Base-by-base conservation (phyloP, 2,329 filamentous ascomycete species). In the Coniella vitis region DNA sequence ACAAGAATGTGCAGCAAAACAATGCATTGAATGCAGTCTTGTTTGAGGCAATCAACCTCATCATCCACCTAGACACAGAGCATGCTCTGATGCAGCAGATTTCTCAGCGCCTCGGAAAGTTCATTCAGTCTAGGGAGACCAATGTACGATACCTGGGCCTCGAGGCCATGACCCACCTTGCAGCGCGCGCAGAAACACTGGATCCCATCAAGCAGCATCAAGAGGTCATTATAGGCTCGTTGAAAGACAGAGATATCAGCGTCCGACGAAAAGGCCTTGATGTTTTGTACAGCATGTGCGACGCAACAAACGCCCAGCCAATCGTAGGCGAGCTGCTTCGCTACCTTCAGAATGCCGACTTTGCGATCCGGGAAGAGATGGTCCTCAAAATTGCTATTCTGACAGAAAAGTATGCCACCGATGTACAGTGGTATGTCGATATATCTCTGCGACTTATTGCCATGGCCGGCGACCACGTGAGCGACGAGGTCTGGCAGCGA, bases 341-440 rank as follows among this genome's bases (percentile, higher is more conserved):
- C 57, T 97, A 96, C 66, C 78, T 98, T 8, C 91, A 96, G 62
- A 95, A 89, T 48, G 93, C 93, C 41, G 93, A 98, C 66, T 98
- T 95, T 66, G 91, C 91, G 4, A 96, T 98, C 60, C 83, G 94
- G 55, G 94, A 98, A 70, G 93, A 98, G 67, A 98, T 98, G 93
- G 93, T 97, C 4, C 75, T 98, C 55, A 98, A 98, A 71, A 95
- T 98, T 67, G 93, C 93, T 45, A 98, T 98, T 61, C 69, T 98
- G 56, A 97, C 94, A 0, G 93, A 98, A 65, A 97, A 97, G 64
- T 98, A 98, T 64, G 93, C 93, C 20, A 96, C 90, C 1, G 93
- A 98, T 61, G 88, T 95, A 17, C 91, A 97, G 70, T 98, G 93
- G 93, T 98, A 98, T 66, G 94, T 98, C 54, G 91, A 98, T 63